Percentiles rank a stretch among this genome's conserved stretches.
Evolutionary conservation across 257 asterid genomes (phyloP).

Genomic region (Striga asiatica): DNA sequence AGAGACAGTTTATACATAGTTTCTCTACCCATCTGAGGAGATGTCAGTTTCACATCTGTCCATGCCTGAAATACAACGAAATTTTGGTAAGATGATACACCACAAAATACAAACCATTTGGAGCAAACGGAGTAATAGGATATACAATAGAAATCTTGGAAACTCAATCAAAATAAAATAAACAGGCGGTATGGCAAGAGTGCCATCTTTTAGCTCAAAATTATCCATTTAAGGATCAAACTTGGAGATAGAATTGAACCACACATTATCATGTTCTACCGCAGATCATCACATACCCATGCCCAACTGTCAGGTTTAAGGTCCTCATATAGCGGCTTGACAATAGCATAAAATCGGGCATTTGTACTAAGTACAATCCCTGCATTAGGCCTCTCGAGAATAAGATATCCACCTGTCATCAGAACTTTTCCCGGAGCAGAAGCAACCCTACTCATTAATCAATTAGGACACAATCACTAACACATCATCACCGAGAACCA

Average conservation of each 20-base stretch:
- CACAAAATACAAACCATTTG: not conserved
- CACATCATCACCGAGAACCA: slow-evolving; percentile 2
- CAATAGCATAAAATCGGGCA: slow-evolving; percentile 89
- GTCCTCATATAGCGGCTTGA: slow-evolving; percentile 67
- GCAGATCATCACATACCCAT: slow-evolving; percentile 48
- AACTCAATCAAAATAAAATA: not conserved
- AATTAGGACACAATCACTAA: slow-evolving; percentile 19
- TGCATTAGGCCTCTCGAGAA: slow-evolving; percentile 93
- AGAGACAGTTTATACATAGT: slow-evolving; percentile 68
- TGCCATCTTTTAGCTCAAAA: not conserved
- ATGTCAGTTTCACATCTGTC: slow-evolving; percentile 83
- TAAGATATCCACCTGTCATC: slow-evolving; percentile 96
- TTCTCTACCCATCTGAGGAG: slow-evolving; percentile 96
- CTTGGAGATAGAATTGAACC: not conserved
- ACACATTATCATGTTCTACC: not conserved
- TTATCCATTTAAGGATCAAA: not conserved
- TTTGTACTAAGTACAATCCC: slow-evolving; percentile 95
- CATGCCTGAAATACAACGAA: slow-evolving; percentile 42
- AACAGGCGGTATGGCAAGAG: not conserved
- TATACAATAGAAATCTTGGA: not conserved
- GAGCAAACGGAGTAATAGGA: not conserved
- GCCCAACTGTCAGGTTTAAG: slow-evolving; percentile 66
- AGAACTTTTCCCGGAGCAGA: slow-evolving; percentile 99
- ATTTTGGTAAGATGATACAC: not conserved
- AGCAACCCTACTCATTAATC: slow-evolving; percentile 53